These are phyloP conservation scores for Albizia julibrissin DNA, from an alignment of 306 rosid genomes.

Conservation along the genomic window DNA sequence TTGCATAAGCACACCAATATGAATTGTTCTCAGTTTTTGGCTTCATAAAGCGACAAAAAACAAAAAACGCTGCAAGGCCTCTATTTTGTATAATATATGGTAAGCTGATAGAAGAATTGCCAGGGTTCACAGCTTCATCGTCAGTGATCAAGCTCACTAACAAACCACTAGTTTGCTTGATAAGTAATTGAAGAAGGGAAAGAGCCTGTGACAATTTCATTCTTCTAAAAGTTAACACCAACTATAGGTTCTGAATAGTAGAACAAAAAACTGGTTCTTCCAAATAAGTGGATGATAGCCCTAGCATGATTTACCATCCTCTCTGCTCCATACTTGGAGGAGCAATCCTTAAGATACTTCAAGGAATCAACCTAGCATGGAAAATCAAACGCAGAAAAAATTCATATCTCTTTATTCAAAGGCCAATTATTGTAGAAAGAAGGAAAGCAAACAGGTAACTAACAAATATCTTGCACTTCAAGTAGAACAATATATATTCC, in stretches of 20 bases:
- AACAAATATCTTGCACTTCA: slow-evolving; percentile 10
- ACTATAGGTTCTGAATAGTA: slow-evolving; percentile 40
- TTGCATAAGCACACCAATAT: slow-evolving; percentile 1
- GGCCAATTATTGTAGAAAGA: background rate
- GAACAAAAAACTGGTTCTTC: slow-evolving; percentile 51
- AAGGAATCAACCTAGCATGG: slow-evolving; percentile 79
- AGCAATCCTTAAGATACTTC: slow-evolving; percentile 73
- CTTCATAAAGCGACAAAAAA: background rate
- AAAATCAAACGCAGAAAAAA: slow-evolving; percentile 29
- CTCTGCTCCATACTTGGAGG: slow-evolving; percentile 71
- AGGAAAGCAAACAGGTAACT: background rate
- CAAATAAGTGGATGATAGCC: slow-evolving; percentile 55
- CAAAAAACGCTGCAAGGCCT: background rate
- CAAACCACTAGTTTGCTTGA: slow-evolving; percentile 57
- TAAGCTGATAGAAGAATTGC: background rate
- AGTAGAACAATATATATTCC: no score
- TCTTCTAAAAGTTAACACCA: slow-evolving; percentile 64
- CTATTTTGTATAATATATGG: background rate
- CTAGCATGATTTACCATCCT: slow-evolving; percentile 69
- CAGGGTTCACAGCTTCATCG: slow-evolving; percentile 48
- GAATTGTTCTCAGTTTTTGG: slow-evolving; percentile 1
- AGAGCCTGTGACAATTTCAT: slow-evolving; percentile 74
- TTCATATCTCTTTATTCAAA: background rate
- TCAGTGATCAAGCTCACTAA: slow-evolving; percentile 58
- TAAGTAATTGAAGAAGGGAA: slow-evolving; percentile 66